Evolutionary conservation across 768 basidiomycete genomes (phyloP), one percentile per base, ranked within the genome.

Genomic region (Trametes gibbosa): DNA sequence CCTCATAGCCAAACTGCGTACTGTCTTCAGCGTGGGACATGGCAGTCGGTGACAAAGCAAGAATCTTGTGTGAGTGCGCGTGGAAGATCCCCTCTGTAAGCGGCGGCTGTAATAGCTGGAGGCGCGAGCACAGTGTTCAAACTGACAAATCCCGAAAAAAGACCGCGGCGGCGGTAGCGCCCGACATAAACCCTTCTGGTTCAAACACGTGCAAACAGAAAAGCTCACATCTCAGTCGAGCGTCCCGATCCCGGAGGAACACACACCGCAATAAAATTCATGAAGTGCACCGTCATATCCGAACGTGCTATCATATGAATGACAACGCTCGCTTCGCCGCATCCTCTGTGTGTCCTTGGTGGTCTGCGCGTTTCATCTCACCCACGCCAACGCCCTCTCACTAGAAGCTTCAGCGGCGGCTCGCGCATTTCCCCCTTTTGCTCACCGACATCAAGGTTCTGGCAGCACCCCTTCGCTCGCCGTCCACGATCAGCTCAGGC

Each of bases 1-100:
- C 71, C 67, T 81, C 81, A 58, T 78, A 77, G 56, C 75, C 77
- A 50, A 78, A 75, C 53, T 70, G 53, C 42, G 61, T 35, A 25
- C n/a, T 56, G 40, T 2, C 25, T 23, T 17, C 49, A 25, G 32
- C 27, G 9, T 49, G 47, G 8, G 39, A 1, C 55, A 56, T 56
- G 34, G 42, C 39, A 29, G 46, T 29, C 21, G 25, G 46, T 27
- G 25, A 23, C 43, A 34, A 49, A 13, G 39, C 25, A 10, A 14
- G 6, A 14, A 39, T 39, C 4, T 14, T 14, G 37, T 14, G 37
- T 4, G 13, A 14, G 3, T 39, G 10, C 37, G 37, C 16, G 37
- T 17, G 37, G 17, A 14, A 17, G 37, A 39, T n/a, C 37, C 13
- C 6, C 37, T 39, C 37, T 5, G 13, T 39, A 8, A 39, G 13